Percentiles rank a stretch among this genome's conserved stretches.
These are phyloP conservation scores for Solanum pennellii DNA, from an alignment of 257 asterid species.

Conservation along the genomic window DNA sequence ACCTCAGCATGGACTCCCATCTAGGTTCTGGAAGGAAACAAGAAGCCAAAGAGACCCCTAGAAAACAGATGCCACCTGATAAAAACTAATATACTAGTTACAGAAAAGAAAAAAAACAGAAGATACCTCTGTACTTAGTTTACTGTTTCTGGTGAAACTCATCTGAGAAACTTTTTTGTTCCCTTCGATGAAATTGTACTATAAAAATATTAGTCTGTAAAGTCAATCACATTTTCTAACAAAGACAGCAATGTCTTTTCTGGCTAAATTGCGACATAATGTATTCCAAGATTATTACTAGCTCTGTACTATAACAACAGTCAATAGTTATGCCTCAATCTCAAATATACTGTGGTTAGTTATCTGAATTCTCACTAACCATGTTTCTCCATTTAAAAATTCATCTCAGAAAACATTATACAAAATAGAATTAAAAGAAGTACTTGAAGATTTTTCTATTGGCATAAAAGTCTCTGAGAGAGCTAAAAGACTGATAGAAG, in stretches of 20 bases:
- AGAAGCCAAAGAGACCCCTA: not conserved
- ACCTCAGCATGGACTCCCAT: constrained; percentile 60
- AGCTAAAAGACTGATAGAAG: not conserved
- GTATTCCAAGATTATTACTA: not conserved
- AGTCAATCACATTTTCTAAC: not conserved
- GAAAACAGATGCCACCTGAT: not conserved
- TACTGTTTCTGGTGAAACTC: not conserved
- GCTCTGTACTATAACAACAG: not conserved
- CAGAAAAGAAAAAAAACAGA: not conserved
- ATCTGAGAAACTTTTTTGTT: not conserved
- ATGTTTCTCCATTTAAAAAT: not conserved
- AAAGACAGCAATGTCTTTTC: not conserved
- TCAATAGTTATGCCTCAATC: not conserved
- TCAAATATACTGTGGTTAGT: not conserved
- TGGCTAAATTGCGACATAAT: not conserved
- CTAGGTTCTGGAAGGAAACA: constrained; percentile 43
- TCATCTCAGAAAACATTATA: not conserved
- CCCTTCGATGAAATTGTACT: not conserved
- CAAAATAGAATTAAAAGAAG: not conserved
- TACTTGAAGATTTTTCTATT: not conserved
- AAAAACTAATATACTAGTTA: not conserved
- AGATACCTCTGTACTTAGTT: not conserved
- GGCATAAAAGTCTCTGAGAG: not conserved
- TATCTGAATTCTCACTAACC: not conserved
- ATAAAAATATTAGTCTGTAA: not conserved